Evolutionary conservation across 345 rosid genomes (phyloP), one percentile per base, ranked within the genome.

Genomic region (Pugionium dolabratum): DNA sequence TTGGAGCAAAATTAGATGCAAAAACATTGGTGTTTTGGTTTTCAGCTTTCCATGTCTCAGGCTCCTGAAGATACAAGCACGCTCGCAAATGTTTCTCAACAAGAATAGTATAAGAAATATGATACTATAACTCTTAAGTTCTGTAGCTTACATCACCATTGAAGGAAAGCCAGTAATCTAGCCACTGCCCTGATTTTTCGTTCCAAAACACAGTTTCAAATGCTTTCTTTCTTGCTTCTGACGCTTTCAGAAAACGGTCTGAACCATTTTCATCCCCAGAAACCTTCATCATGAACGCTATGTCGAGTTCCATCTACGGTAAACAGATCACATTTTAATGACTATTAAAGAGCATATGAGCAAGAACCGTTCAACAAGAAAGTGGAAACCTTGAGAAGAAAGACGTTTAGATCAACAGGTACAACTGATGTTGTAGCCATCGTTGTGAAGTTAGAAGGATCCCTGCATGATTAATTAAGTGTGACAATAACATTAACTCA

Each of bases 331-430:
- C 32, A 57, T 18, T 9, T 27, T 11, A 52, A 9, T 11, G 36
- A 4, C 8, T 30, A 28, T 9, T 31, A 26, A 4, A 10, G n/a
- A 72, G 11, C 39, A 66, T 34, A 55, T 7, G 6, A 30, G 18
- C 30, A 34, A 25, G 42, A 27, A 49, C 31, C 30, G 0, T 40
- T 7, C 6, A 33, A 18, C n/a, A 67, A 58, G 70, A 61, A 28
- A 9, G 18, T 51, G 2, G 9, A 67, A 69, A 91, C 97, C 95
- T 76, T 79, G 44, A 91, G 84, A 62, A 89, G 41, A 62, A 80
- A 89, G 62, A 75, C 81, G 50, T 95, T 95, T 49, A 91, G 77
- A 82, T 95, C 99, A 60, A 91, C 91, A 26, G 96, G 97, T 50
- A 95, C 67, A 55, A 89, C 73, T 46, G 84, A 84, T 61, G 99